A percentile compares a stretch with the other conserved stretches of the same genome.
Conservation (phyloP, 805 yeast genomes). For the Candida golubevii region DNA sequence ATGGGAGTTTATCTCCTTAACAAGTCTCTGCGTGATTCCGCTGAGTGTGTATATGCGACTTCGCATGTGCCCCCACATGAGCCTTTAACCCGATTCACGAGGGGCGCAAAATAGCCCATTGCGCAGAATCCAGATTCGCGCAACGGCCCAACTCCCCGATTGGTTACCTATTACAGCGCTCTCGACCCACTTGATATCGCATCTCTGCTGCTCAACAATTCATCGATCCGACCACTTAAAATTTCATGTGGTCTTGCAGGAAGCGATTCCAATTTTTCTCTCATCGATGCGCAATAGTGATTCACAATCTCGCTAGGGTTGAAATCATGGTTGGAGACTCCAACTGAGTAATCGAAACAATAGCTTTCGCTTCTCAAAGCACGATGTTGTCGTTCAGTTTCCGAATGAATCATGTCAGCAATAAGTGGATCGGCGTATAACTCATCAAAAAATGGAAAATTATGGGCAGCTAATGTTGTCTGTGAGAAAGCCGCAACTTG, state of each 20-base stretch:
- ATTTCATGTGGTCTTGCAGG: conserved; percentile 7
- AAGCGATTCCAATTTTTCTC: background rate
- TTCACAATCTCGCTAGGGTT: conserved; percentile 18
- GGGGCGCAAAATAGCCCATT: background rate
- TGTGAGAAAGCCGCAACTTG: conserved; percentile 10
- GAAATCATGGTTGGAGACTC: conserved; percentile 27
- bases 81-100: background rate
- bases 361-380: conserved; percentile 14
- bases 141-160: too few species aligned
- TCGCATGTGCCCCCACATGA: too few species aligned
- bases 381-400: conserved; percentile 10
- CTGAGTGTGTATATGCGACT: too few species aligned
- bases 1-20: too few species aligned
- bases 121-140: too few species aligned
- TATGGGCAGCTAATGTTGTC: conserved; percentile 8
- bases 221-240: conserved; percentile 6
- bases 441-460: conserved; percentile 19
- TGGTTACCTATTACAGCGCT: too few species aligned
- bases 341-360: conserved; percentile 21
- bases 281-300: conserved; percentile 1
- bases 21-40: too few species aligned
- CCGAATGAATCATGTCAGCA: conserved; percentile 12
- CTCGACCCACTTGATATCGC: conserved; percentile 3
- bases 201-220: conserved; percentile 7
- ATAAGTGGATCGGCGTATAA: conserved; percentile 13